phyloP scores from a whole-genome alignment of 768 basidiomycete genomes.

The Psilocybe sp. region DNA sequence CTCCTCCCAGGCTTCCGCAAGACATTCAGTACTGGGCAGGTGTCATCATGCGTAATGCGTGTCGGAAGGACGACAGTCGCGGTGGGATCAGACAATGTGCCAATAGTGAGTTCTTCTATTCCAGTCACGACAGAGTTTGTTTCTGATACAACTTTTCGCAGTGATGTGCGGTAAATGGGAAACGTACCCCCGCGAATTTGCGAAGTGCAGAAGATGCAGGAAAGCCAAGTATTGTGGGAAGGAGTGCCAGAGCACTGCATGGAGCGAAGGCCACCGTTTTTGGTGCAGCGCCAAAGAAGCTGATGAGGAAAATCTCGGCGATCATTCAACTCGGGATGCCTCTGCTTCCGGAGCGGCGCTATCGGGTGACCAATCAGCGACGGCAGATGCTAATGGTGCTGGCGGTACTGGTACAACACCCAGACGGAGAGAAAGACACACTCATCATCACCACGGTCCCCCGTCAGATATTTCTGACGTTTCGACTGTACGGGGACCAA shows the following conservation, averaged over 20 bases:
- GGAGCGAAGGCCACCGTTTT: constrained; percentile 95
- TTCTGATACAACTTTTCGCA: constrained; percentile 20
- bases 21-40: constrained; percentile 99
- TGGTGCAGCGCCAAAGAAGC: constrained; percentile 77
- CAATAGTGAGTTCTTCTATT: constrained; percentile 58
- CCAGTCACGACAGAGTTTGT: no score
- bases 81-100: constrained; percentile 98
- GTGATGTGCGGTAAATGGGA: constrained; percentile 98
- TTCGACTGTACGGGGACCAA: no score
- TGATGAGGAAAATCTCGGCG: constrained; percentile 37
- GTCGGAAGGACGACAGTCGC: constrained; percentile 89
- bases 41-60: constrained; percentile 99
- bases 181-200: constrained; percentile 88
- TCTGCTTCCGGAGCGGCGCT: background rate
- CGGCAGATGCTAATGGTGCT: background rate
- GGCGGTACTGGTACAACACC: no score
- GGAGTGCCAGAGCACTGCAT: constrained; percentile 93
- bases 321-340: constrained; percentile 3
- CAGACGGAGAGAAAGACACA: no score
- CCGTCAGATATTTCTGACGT: no score
- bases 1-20: constrained; percentile 69
- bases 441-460: no score
- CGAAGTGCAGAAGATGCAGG: constrained; percentile 91
- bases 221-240: constrained; percentile 99
- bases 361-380: background rate